phyloP scores from a whole-genome alignment of 129 eudicot species.

The Artemisia tridentata region DNA sequence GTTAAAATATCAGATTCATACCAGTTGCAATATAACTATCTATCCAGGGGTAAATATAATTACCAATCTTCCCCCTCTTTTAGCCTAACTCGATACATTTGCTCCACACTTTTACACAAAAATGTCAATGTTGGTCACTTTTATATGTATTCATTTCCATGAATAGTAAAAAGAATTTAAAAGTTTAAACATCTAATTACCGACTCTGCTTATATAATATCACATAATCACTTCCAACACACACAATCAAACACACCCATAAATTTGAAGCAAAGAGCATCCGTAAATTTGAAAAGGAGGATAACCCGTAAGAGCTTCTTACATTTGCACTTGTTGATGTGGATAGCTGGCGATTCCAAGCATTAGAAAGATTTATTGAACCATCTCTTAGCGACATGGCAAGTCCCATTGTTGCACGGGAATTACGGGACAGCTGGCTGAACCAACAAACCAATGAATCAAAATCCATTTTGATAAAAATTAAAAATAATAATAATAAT shows the following conservation, averaged over 20 bases:
- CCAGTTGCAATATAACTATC: slow-evolving; percentile 13
- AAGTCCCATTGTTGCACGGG: slow-evolving; percentile 83
- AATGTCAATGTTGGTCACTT: too few relatives aligned
- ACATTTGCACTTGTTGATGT: slow-evolving; percentile 78
- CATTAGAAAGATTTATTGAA: slow-evolving; percentile 81
- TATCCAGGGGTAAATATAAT: neutral
- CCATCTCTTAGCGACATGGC: slow-evolving; percentile 84
- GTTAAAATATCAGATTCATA: neutral
- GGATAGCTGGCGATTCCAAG: slow-evolving; percentile 91
- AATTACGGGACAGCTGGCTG: slow-evolving; percentile 70
- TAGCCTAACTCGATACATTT: too few relatives aligned
- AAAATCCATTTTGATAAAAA: neutral
- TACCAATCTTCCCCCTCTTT: too few relatives aligned
- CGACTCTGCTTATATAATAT: neutral
- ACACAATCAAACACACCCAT: neutral
- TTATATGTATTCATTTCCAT: too few relatives aligned
- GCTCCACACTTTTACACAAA: too few relatives aligned
- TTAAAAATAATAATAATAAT: too few relatives aligned
- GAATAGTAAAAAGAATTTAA: too few relatives aligned
- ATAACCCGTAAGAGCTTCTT: slow-evolving; percentile 33
- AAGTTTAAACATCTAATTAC: too few relatives aligned
- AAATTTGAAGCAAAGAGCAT: neutral
- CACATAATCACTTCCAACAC: slow-evolving; percentile 3
- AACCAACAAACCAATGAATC: slow-evolving; percentile 22
- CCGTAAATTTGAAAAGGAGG: neutral